Percentiles rank a stretch among this genome's conserved stretches.
phyloP scores from a whole-genome alignment of 2,329 filamentous ascomycete species.

The Fusarium verticillioides region DNA sequence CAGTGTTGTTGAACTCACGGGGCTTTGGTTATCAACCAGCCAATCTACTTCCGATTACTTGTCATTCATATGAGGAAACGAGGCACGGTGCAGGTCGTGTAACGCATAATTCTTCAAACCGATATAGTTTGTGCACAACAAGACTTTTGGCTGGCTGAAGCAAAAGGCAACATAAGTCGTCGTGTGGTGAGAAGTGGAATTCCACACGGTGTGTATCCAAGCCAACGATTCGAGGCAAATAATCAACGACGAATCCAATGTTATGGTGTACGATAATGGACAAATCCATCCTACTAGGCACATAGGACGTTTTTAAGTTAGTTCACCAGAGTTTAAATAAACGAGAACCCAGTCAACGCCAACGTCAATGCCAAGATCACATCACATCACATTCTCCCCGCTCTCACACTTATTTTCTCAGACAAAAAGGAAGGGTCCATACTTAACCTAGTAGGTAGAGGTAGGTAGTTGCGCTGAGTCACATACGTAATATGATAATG shows the following conservation, averaged over 20 bases:
- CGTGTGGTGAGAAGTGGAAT: background rate
- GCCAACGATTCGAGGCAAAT: background rate
- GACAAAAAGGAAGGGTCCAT: background rate
- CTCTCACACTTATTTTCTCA: background rate
- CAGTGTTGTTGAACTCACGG: background rate
- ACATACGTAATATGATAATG: background rate
- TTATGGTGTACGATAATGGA: background rate
- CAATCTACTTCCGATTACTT: background rate
- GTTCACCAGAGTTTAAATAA: background rate
- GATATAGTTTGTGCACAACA: background rate
- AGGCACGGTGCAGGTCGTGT: background rate
- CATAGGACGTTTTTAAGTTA: background rate
- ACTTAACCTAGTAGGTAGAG: background rate
- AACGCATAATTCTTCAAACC: background rate
- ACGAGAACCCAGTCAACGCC: background rate
- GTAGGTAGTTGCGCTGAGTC: background rate
- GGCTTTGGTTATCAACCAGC: background rate
- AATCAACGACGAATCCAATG: background rate
- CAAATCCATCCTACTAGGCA: background rate
- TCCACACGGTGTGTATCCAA: background rate
- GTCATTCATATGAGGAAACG: background rate
- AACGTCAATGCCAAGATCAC: background rate
- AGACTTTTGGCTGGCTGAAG: background rate
- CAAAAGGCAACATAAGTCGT: background rate
- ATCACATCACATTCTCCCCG: background rate